Evolutionary conservation across 2,329 filamentous ascomycete species (phyloP).

Genomic region (Purpureocillium takamizusanense): DNA sequence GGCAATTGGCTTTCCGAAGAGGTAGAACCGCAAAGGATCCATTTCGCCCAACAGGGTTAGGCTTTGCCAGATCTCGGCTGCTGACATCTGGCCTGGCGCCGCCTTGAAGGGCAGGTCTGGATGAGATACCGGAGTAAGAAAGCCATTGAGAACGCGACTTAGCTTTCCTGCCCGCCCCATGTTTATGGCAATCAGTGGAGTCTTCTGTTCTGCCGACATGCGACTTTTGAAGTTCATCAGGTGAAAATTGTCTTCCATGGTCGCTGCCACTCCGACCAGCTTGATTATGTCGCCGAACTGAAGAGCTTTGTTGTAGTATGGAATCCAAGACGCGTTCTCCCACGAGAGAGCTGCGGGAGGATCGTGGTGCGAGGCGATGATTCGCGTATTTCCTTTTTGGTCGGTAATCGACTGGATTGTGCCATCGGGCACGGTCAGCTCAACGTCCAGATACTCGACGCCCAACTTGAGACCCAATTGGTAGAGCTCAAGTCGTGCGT

Average conservation of each 20-base stretch:
- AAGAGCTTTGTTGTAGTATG: slow-evolving; percentile 80
- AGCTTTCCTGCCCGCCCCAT: slow-evolving; percentile 86
- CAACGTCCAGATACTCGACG: slow-evolving; percentile 86
- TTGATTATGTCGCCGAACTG: slow-evolving; percentile 93
- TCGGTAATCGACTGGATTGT: slow-evolving; percentile 61
- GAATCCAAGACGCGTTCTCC: slow-evolving; percentile 87
- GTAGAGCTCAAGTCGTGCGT: slow-evolving; percentile 69
- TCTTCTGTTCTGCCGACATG: slow-evolving; percentile 63
- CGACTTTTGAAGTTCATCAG: slow-evolving; percentile 72
- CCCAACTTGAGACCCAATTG: slow-evolving; percentile 70
- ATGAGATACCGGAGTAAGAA: slow-evolving; percentile 92
- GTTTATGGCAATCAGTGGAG: slow-evolving; percentile 90
- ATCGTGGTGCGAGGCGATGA: slow-evolving; percentile 96
- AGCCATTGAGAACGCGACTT: slow-evolving; percentile 81
- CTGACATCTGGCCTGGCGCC: slow-evolving; percentile 87
- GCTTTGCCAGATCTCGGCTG: slow-evolving; percentile 74
- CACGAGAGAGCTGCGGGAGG: slow-evolving; percentile 71
- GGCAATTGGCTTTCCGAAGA: slow-evolving; percentile 80
- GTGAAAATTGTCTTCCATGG: slow-evolving; percentile 77
- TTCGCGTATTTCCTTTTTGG: slow-evolving; percentile 61
- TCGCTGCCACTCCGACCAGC: slow-evolving; percentile 72
- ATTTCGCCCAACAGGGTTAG: slow-evolving; percentile 74
- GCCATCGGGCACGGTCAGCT: slow-evolving; percentile 76
- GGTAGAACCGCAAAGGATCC: slow-evolving; percentile 65
- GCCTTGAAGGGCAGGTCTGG: slow-evolving; percentile 84